A percentile compares a stretch with the other conserved stretches of the same genome.
Conservation (phyloP, 768 basidiomycete species). For the Trametes cingulata region DNA sequence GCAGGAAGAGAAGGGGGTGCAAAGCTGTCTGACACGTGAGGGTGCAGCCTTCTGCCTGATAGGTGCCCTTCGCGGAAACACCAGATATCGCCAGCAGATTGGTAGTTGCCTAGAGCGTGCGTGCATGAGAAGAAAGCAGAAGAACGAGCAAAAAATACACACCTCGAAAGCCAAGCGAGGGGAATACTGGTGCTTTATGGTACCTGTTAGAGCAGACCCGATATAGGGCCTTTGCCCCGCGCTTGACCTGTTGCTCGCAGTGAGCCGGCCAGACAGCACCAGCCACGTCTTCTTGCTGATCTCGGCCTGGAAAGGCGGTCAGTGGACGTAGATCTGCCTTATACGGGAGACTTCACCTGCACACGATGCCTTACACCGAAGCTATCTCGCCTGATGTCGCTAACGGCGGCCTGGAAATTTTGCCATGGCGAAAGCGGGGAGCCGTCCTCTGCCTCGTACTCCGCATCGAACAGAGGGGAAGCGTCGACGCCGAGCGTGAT, state of each 20-base stretch:
- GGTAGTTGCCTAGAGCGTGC: constrained; percentile 23
- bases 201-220: constrained; percentile 50
- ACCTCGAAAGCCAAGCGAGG: constrained; percentile 53
- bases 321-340: neutral
- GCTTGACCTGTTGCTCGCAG: constrained; percentile 22
- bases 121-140: neutral
- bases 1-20: constrained; percentile 10
- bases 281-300: constrained; percentile 48
- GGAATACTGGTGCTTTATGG: constrained; percentile 75
- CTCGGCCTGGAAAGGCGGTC: constrained; percentile 42
- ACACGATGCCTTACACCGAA: constrained; percentile 45
- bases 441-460: constrained; percentile 31
- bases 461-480: constrained; percentile 44
- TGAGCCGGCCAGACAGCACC: constrained; percentile 38
- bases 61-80: constrained; percentile 34
- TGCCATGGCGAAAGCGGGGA: constrained; percentile 20
- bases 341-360: constrained; percentile 26
- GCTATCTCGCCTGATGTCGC: constrained; percentile 23
- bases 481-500: constrained; percentile 50
- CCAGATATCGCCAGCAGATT: constrained; percentile 21
- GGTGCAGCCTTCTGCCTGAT: constrained; percentile 49
- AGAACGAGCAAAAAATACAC: neutral
- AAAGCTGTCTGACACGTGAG: constrained; percentile 33
- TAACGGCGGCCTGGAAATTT: constrained; percentile 4
- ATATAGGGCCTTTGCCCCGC: constrained; percentile 1